Evolutionary conservation across 768 basidiomycete species (phyloP).

Genomic region (Serendipita sp.): DNA sequence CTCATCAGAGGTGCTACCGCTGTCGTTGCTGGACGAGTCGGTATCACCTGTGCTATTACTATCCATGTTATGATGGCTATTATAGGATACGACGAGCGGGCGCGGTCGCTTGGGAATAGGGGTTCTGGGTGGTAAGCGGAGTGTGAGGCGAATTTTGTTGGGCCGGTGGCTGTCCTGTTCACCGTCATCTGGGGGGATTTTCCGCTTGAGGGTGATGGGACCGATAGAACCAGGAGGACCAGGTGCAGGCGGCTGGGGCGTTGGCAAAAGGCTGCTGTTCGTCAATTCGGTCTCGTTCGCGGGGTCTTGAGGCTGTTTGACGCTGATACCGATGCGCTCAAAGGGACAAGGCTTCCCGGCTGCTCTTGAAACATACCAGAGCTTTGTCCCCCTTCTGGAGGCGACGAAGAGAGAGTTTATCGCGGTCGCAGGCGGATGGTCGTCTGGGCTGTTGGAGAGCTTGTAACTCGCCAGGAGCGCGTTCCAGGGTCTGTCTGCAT

Average conservation of each 20-base stretch:
- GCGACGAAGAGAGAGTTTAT: constrained; percentile 55
- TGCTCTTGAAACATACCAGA: constrained; percentile 65
- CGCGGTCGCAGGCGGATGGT: constrained; percentile 42
- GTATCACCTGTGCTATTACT: neutral
- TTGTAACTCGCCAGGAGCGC: constrained; percentile 57
- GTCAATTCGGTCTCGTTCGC: constrained; percentile 8
- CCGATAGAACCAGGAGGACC: constrained; percentile 5
- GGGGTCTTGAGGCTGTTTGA: constrained; percentile 45
- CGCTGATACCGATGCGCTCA: constrained; percentile 49
- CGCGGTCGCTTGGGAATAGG: neutral
- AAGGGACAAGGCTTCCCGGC: constrained; percentile 66
- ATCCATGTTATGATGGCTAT: neutral
- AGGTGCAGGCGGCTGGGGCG: constrained; percentile 9
- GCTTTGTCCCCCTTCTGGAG: constrained; percentile 61
- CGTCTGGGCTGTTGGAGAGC: constrained; percentile 53
- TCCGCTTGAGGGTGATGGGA: constrained; percentile 10
- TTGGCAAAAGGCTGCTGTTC: neutral
- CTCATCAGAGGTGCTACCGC: neutral
- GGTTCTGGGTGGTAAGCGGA: neutral
- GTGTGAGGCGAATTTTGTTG: neutral
- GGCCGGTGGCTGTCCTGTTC: constrained; percentile 24
- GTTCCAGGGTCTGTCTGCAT: constrained; percentile 51
- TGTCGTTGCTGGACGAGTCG: neutral
- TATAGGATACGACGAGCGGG: neutral
- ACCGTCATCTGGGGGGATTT: constrained; percentile 25